phyloP scores from a whole-genome alignment of 169 alveolate genomes.

The Plasmodium gallinaceum region DNA sequence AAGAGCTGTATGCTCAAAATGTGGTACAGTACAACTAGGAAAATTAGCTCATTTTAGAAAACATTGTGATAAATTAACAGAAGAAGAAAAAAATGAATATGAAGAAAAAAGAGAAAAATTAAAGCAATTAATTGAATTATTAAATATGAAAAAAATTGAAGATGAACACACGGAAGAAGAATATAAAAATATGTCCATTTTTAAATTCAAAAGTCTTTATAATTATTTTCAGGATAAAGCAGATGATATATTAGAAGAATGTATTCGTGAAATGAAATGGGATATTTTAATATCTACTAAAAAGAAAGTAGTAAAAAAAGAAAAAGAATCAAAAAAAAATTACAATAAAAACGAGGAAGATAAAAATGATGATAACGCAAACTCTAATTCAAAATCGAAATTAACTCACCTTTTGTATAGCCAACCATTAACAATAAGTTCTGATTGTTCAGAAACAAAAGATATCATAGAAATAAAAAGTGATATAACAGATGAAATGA shows the following conservation, averaged over 20 bases:
- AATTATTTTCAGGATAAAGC: slow-evolving; percentile 79
- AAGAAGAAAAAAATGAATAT: slow-evolving; percentile 85
- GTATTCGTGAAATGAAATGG: slow-evolving; percentile 78
- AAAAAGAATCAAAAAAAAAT: slow-evolving; percentile 27
- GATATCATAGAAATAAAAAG: slow-evolving; percentile 67
- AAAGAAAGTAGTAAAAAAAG: slow-evolving; percentile 43
- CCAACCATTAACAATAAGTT: slow-evolving; percentile 43
- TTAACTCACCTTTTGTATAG: slow-evolving; percentile 24
- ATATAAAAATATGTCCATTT: slow-evolving; percentile 72
- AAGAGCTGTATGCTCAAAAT: slow-evolving; percentile 84
- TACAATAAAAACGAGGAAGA: slow-evolving; percentile 6
- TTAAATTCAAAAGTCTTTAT: slow-evolving; percentile 81
- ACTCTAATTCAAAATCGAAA: slow-evolving; percentile 13
- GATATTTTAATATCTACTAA: slow-evolving; percentile 57
- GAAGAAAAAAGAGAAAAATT: slow-evolving; percentile 79
- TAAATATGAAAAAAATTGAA: slow-evolving; percentile 24
- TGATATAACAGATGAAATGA: slow-evolving; percentile 65
- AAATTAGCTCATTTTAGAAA: slow-evolving; percentile 83
- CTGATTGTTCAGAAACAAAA: slow-evolving; percentile 23
- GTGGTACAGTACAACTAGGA: slow-evolving; percentile 77
- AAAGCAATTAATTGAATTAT: slow-evolving; percentile 39
- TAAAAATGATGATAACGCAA: background rate
- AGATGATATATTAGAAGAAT: slow-evolving; percentile 79
- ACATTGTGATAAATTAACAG: slow-evolving; percentile 84
- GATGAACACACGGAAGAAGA: slow-evolving; percentile 67